Evolutionary conservation across 345 rosid species (phyloP).

Genomic region (Luvunga scandens): DNA sequence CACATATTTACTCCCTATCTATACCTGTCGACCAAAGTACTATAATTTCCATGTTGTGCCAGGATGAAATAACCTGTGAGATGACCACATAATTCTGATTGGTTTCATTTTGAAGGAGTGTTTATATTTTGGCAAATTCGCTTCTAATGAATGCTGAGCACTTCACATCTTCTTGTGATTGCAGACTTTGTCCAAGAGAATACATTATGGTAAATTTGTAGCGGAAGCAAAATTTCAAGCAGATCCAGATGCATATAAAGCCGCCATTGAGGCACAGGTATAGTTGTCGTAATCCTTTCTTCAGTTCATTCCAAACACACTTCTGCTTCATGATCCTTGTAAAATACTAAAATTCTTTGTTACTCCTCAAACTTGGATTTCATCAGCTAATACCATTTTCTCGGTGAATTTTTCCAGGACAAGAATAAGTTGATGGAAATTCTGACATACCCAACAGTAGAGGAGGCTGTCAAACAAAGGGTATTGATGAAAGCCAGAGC

Average conservation of each 20-base stretch:
- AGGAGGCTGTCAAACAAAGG: conserved; percentile 57
- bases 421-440: conserved; percentile 42
- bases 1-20: neutral
- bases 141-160: neutral
- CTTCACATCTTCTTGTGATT: conserved; percentile 5
- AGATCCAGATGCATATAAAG: conserved; percentile 56
- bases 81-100: neutral
- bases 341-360: neutral
- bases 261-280: conserved; percentile 74
- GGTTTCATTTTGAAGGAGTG: neutral
- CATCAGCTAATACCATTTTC: neutral
- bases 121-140: neutral
- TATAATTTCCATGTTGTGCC: neutral
- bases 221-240: conserved; percentile 90
- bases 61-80: neutral
- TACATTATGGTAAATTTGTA: conserved; percentile 91
- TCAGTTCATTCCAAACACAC: neutral
- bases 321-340: neutral
- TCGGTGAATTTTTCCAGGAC: conserved; percentile 39
- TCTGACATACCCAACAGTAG: conserved; percentile 56
- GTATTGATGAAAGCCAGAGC: conserved; percentile 67
- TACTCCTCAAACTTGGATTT: neutral
- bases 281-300: conserved; percentile 14
- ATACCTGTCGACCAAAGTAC: neutral
- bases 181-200: conserved; percentile 89